Evolutionary conservation across 441 rosid species (phyloP), one percentile per base, ranked within the genome.

Genomic region (Gossypium schwendimanii): DNA sequence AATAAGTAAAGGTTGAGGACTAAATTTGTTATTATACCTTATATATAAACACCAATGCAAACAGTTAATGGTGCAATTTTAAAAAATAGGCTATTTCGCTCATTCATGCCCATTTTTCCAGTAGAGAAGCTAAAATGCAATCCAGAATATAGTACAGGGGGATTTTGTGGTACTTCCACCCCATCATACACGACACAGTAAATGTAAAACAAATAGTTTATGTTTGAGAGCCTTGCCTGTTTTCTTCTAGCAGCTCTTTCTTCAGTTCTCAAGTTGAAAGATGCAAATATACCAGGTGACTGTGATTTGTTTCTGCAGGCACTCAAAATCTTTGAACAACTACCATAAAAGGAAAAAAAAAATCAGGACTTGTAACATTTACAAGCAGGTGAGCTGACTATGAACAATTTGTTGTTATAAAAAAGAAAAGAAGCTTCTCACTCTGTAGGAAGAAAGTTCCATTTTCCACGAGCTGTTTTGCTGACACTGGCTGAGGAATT

Each of bases 361-460:
- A 49, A 75, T 75, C 68, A 81, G 73, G 70, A 64, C 70, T 69
- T 6, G 8, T 11, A 14, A 45, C 39, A 47, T 65, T 65, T 65
- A 20, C 21, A 21, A 4, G 57, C 20, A 52, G 24, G 7, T 52
- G 17, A 17, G 18, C 20, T 52, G 57, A 6, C 4, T 17, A 52
- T 2, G 61, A 24, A 14, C 21, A n/a, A 66, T 14, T 66, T 47
- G 18, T 6, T n/a, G 39, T 57, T 18, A 12, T 3, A 14, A 60
- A 4, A 15, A 9, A n/a, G 41, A 41, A 69, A 60, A 49, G 6
- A 5, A 36, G 77, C 14, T 74, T 50, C 87, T 87, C 88, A 94
- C 98, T 92, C 97, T 54, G 88, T 75, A 24, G 93, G 88, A 61
- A 92, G 89, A 78, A 90, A 89, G 54, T 77, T 77, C 91, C 91